Evolutionary conservation across 2,329 filamentous ascomycete genomes (phyloP), one percentile per base, ranked within the genome.

Genomic region (Fusarium sp.): DNA sequence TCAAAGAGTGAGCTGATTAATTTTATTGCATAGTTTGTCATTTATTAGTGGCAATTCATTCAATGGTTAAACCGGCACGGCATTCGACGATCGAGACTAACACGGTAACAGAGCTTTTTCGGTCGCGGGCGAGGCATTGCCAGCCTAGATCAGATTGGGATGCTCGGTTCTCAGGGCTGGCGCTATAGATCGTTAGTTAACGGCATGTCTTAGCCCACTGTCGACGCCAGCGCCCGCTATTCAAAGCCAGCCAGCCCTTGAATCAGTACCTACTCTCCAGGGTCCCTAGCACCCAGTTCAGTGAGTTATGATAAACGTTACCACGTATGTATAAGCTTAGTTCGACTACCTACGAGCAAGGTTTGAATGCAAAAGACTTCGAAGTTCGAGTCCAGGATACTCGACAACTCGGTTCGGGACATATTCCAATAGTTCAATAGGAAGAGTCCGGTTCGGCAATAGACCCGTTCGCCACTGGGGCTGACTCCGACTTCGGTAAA

Each of bases 1-100:
- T 26, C 38, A 70, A 45, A 58, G 66, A 45, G 63, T 58, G 70
- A 54, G 63, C 71, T 73, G 60, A 73, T 62, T 64, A 73, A 69
- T 73, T 64, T 59, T 34, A 39, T 62, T 45, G 13, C 41, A 50
- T 26, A 34, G 39, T 59, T 52, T 36, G 34, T 54, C 39, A 48
- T 22, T 51, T 57, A 39, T 51, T 52, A 54, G 70, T 73, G 70
- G 70, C 70, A 73, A 68, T 30, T 51, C 32, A 68, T 24, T 51
- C 32, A 34, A 66, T 70, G 41, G 47, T 48, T 68, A 67, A 63
- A 63, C 38, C 42, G 44, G 55, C 54, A 60, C 39, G 58, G 58
- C 41, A 57, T 28, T 56, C n/a, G 34, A 38, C 51, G 30, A 45
- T 39, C 26, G 14, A 58, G 26, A 65, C 45, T 42, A 60, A 41